Evolutionary conservation across 2,329 filamentous ascomycete genomes (phyloP).

Genomic region (Penicillium sp.): DNA sequence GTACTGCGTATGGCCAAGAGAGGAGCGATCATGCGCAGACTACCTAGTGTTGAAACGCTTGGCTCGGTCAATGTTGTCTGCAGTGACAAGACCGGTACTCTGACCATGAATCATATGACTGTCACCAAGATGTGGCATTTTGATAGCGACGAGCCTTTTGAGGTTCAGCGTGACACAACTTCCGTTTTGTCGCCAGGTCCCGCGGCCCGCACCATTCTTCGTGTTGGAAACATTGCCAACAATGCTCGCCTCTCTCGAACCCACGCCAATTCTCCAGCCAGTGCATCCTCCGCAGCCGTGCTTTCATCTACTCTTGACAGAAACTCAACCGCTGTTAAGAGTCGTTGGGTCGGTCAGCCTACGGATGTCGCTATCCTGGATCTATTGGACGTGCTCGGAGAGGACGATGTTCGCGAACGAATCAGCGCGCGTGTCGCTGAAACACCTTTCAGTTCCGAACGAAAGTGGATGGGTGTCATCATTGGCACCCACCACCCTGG

Average conservation of each 20-base stretch:
- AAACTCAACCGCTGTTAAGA: conserved; percentile 67
- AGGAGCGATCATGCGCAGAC: conserved; percentile 90
- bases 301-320: conserved; percentile 78
- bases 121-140: conserved; percentile 97
- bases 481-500: conserved; percentile 62
- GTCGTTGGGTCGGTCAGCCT: conserved; percentile 93
- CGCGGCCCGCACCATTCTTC: conserved; percentile 77
- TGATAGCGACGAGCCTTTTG: conserved; percentile 63
- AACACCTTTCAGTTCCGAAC: conserved; percentile 92
- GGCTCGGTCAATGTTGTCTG: conserved; percentile 99
- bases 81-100: conserved; percentile 95
- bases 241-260: conserved; percentile 80
- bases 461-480: conserved; percentile 99
- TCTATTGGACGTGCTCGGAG: conserved; percentile 84
- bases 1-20: conserved; percentile 95
- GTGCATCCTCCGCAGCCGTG: conserved; percentile 73
- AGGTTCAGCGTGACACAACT: conserved; percentile 59
- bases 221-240: conserved; percentile 95
- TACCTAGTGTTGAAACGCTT: conserved; percentile 95
- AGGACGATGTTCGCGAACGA: conserved; percentile 86
- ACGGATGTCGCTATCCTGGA: conserved; percentile 98
- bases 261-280: conserved; percentile 70
- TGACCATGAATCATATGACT: conserved; percentile 98
- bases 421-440: conserved; percentile 82
- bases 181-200: conserved; percentile 64